These are phyloP conservation scores for Rhodotorula glutinis DNA, from an alignment of 1,284 basidiomycete genomes.

Conservation along the genomic window DNA sequence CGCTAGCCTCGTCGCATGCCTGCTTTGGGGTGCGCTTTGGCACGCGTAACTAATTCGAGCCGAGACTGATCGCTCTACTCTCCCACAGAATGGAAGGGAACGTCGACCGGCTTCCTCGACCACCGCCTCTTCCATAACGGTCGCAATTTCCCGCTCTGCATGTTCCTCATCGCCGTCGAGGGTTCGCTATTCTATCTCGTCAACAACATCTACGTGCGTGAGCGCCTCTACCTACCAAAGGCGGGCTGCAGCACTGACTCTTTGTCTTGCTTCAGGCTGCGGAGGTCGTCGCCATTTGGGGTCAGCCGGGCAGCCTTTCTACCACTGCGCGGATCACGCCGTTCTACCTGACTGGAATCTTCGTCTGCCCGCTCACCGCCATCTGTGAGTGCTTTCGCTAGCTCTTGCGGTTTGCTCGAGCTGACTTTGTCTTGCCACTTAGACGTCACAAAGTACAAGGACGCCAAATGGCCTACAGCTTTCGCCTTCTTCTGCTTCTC, in stretches of 20 bases:
- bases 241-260: no score
- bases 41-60: no score
- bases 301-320: background rate
- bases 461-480: conserved; percentile 23
- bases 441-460: conserved; percentile 11
- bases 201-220: conserved; percentile 24
- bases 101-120: conserved; percentile 24
- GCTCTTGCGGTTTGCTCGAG: no score
- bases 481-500: conserved; percentile 19
- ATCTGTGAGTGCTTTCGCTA: conserved; percentile 1
- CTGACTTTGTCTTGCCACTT: background rate
- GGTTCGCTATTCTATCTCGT: conserved; percentile 25
- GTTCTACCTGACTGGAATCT: conserved; percentile 15
- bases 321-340: conserved; percentile 16
- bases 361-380: conserved; percentile 10
- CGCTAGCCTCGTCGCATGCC: conserved; percentile 10
- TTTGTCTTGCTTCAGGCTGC: background rate
- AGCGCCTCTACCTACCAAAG: background rate
- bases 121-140: conserved; percentile 24
- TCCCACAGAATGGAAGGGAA: conserved; percentile 20
- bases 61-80: rapidly evolving
- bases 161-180: conserved; percentile 22
- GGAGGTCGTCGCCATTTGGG: conserved; percentile 11
- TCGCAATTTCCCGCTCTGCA: conserved; percentile 17
- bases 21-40: conserved; percentile 4